Percentiles rank a stretch among this genome's conserved stretches.
Conservation (phyloP, 2,329 filamentous ascomycete genomes). For the Thermoascus crustaceus region DNA sequence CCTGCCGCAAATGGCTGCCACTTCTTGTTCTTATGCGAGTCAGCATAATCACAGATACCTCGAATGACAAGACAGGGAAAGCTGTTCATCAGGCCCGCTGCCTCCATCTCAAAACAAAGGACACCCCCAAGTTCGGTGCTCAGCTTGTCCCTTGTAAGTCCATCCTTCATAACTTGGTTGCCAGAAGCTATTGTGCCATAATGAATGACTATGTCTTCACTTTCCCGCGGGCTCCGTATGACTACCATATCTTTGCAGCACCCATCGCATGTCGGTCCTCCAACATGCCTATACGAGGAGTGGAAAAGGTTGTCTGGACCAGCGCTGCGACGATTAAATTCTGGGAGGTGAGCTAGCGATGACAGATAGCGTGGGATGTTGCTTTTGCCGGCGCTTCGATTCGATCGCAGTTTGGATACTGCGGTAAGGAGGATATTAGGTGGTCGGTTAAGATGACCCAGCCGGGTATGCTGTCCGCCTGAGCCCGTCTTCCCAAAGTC, state of each 20-base stretch:
- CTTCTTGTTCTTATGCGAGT: conserved; percentile 30
- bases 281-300: background rate
- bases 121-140: conserved; percentile 7
- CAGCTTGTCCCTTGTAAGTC: conserved; percentile 7
- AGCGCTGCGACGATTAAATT: conserved; percentile 3
- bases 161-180: conserved; percentile 17
- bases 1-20: conserved; percentile 30
- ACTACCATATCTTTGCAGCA: conserved; percentile 3
- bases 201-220: conserved; percentile 7
- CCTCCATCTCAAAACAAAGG: conserved; percentile 25
- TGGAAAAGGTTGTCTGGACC: background rate
- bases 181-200: conserved; percentile 17
- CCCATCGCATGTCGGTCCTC: background rate
- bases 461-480: conserved; percentile 4
- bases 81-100: conserved; percentile 16
- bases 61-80: conserved; percentile 33
- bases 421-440: conserved; percentile 7
- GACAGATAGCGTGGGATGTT: conserved; percentile 3
- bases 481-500: conserved; percentile 16
- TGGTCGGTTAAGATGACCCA: conserved; percentile 6
- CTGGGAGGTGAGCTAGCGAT: conserved; percentile 1
- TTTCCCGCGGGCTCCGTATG: background rate
- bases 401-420: conserved; percentile 7
- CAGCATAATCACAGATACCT: conserved; percentile 35
- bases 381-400: conserved; percentile 3